Evolutionary conservation across 176 grass and related monocot species (phyloP).

Genomic region (Melocanna baccifera): DNA sequence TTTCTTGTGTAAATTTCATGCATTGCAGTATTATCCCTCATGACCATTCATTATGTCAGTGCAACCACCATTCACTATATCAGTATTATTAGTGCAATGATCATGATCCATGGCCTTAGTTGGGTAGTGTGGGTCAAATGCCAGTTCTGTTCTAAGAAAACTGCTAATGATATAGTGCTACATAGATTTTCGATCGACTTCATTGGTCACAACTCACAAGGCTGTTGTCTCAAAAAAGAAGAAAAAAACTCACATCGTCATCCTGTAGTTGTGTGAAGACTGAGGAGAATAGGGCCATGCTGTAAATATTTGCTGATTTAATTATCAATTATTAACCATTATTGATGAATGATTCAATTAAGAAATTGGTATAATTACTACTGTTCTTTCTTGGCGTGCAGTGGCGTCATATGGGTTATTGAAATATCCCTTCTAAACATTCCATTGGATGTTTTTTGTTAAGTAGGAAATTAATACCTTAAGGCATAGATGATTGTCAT

Average conservation of each 20-base stretch:
- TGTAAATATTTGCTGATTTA: neutral
- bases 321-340: neutral
- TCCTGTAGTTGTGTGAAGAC: conserved; percentile 3
- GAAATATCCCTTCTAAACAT: neutral
- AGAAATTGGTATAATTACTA: neutral
- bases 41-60: neutral
- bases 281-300: neutral
- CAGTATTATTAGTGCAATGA: neutral
- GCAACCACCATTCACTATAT: neutral
- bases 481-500: neutral
- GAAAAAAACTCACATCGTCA: neutral
- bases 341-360: neutral
- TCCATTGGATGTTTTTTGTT: neutral
- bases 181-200: neutral
- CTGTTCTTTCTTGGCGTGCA: neutral
- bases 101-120: neutral
- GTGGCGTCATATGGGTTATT: neutral
- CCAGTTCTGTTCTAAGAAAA: neutral
- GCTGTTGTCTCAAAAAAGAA: neutral
- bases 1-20: conserved; percentile 1
- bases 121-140: neutral
- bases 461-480: neutral
- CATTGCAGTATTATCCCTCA: neutral
- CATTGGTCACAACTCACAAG: neutral
- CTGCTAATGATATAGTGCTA: neutral